Percentiles rank a stretch among this genome's conserved stretches.
These are phyloP conservation scores for Martensiomyces pterosporus DNA, from an alignment of 192 early-diverging fungal species.

Conservation along the genomic window DNA sequence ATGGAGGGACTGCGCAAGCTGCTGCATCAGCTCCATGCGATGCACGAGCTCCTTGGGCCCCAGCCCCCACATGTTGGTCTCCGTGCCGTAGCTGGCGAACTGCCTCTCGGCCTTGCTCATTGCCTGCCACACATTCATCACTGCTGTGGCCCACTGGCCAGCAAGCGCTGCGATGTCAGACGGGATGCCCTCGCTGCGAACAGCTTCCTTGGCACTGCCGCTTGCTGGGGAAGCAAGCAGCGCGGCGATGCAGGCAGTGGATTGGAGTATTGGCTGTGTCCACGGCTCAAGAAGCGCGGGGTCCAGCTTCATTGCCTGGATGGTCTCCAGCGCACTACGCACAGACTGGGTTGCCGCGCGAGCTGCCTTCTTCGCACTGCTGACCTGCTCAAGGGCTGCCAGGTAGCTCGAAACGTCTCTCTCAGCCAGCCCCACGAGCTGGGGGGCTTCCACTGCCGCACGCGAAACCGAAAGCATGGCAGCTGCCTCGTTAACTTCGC, in stretches of 20 bases:
- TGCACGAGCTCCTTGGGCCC: conserved; percentile 36
- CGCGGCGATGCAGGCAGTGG: too few relatives aligned
- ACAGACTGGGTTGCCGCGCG: background rate
- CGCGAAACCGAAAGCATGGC: conserved; percentile 4
- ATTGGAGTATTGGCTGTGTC: background rate
- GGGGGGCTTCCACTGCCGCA: conserved; percentile 3
- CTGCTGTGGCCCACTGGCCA: conserved; percentile 33
- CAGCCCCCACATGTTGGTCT: conserved; percentile 32
- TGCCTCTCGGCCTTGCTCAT: conserved; percentile 29
- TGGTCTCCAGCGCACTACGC: background rate
- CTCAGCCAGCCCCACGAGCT: conserved; percentile 6
- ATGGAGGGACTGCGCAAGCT: conserved; percentile 18
- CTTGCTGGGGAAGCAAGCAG: too few relatives aligned
- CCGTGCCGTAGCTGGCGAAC: background rate
- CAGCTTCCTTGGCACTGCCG: background rate
- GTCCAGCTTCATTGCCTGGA: conserved; percentile 1
- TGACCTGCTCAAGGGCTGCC: background rate
- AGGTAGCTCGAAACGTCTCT: background rate
- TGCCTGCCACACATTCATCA: conserved; percentile 43
- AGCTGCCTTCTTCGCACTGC: too few relatives aligned
- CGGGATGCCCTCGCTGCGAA: too few relatives aligned
- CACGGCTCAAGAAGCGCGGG: conserved; percentile 9
- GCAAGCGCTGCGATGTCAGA: conserved; percentile 23
- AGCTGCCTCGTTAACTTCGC: background rate
- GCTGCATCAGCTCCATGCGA: conserved; percentile 22